Conservation (phyloP, 345 rosid species). For the Cardamine occulta region DNA sequence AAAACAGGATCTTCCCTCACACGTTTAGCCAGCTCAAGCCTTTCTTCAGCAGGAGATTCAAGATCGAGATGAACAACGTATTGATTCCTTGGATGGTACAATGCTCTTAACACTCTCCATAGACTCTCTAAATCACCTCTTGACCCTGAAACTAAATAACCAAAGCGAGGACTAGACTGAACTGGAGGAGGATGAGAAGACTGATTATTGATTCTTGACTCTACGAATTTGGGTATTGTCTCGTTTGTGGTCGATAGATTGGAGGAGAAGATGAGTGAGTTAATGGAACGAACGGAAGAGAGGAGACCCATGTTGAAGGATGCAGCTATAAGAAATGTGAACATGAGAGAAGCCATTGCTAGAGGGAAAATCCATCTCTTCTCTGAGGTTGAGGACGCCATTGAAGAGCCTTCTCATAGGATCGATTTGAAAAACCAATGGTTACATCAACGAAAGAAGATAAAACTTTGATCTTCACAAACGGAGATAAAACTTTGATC, state of each 20-base stretch:
- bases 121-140: slow-evolving; percentile 90
- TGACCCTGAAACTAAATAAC: slow-evolving; percentile 91
- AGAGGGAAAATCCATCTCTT: slow-evolving; percentile 92
- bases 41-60: slow-evolving; percentile 81
- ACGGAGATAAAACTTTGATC: slow-evolving; percentile 17
- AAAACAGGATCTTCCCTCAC: slow-evolving; percentile 73
- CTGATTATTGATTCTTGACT: slow-evolving; percentile 51
- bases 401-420: slow-evolving; percentile 43
- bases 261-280: slow-evolving; percentile 67
- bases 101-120: slow-evolving; percentile 87
- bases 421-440: slow-evolving; percentile 24
- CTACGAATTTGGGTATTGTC: slow-evolving; percentile 55
- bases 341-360: slow-evolving; percentile 76
- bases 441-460: slow-evolving; percentile 13
- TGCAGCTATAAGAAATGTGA: slow-evolving; percentile 74
- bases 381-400: slow-evolving; percentile 77
- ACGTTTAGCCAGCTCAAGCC: slow-evolving; percentile 76
- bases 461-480: slow-evolving; percentile 8
- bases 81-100: slow-evolving; percentile 91
- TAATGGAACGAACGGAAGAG: slow-evolving; percentile 73
- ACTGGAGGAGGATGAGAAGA: slow-evolving; percentile 46
- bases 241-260: slow-evolving; percentile 42
- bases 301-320: slow-evolving; percentile 88
- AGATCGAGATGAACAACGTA: slow-evolving; percentile 94
- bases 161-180: slow-evolving; percentile 74